Conservation (phyloP, 2,329 filamentous ascomycete species). For the Emergomyces pasteurianus region DNA sequence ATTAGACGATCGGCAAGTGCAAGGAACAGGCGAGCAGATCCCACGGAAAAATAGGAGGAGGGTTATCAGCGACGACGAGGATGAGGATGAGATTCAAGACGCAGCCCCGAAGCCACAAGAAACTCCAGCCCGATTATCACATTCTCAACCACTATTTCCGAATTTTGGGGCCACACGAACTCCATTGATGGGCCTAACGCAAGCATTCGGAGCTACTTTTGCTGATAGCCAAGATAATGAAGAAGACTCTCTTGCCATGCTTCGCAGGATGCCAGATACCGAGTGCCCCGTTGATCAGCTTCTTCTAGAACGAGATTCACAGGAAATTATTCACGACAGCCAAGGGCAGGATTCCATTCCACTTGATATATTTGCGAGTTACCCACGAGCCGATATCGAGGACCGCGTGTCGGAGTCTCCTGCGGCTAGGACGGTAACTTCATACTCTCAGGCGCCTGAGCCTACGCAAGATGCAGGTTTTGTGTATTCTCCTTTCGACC, state of each 20-base stretch:
- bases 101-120: constrained; percentile 21
- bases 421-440: constrained; percentile 37
- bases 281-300: constrained; percentile 46
- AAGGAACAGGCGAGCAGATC: constrained; percentile 34
- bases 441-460: constrained; percentile 58
- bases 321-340: constrained; percentile 47
- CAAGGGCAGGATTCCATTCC: constrained; percentile 37
- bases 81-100: constrained; percentile 38
- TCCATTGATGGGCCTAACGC: constrained; percentile 58
- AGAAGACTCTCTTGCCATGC: constrained; percentile 40
- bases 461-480: constrained; percentile 75
- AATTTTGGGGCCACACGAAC: constrained; percentile 42
- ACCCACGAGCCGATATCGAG: constrained; percentile 17
- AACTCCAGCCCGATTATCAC: constrained; percentile 17
- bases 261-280: constrained; percentile 41
- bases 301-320: constrained; percentile 49
- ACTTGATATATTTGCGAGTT: constrained; percentile 33
- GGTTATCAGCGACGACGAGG: constrained; percentile 57
- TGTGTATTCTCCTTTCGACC: constrained; percentile 58
- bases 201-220: constrained; percentile 86
- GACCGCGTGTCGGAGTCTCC: constrained; percentile 26
- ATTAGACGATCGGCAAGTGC: constrained; percentile 17
- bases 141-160: constrained; percentile 48
- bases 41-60: constrained; percentile 42
- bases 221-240: constrained; percentile 44